phyloP scores from a whole-genome alignment of 257 asterid genomes.

The Ilex aquifolium region DNA sequence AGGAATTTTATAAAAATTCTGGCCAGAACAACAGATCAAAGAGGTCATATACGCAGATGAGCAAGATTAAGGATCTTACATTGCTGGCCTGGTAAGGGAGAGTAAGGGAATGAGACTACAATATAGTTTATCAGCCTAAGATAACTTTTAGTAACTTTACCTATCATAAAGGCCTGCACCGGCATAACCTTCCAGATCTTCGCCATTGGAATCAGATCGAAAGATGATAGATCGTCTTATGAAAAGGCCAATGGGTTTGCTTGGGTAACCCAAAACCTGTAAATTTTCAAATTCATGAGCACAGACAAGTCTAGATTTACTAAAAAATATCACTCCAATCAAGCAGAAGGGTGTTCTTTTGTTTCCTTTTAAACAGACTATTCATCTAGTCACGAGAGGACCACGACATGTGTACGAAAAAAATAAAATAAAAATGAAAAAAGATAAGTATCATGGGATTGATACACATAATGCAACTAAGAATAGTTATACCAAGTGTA shows the following conservation, averaged over 20 bases:
- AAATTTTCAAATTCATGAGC: slow-evolving; percentile 13
- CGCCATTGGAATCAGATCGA: slow-evolving; percentile 98
- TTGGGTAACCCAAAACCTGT: slow-evolving; percentile 96
- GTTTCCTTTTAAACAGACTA: too few relatives aligned
- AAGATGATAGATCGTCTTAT: slow-evolving; percentile 74
- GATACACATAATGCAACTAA: too few relatives aligned
- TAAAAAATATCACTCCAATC: background rate
- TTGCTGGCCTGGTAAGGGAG: background rate
- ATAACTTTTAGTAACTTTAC: slow-evolving; percentile 29
- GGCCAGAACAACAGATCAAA: background rate
- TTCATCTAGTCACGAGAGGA: too few relatives aligned
- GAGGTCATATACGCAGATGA: background rate
- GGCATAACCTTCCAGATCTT: slow-evolving; percentile 98
- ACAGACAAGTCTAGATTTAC: background rate
- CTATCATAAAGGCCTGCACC: slow-evolving; percentile 99
- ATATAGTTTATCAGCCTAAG: background rate
- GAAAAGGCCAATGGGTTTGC: slow-evolving; percentile 96
- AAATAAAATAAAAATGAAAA: too few relatives aligned
- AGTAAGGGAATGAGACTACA: background rate
- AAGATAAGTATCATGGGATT: too few relatives aligned
- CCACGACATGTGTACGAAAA: too few relatives aligned
- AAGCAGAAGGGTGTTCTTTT: too few relatives aligned
- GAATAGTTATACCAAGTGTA: too few relatives aligned
- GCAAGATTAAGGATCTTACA: background rate
- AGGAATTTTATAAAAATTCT: background rate